These are phyloP conservation scores for Alternaria conjuncta DNA, from an alignment of 2,329 filamentous ascomycete species.

Conservation along the genomic window DNA sequence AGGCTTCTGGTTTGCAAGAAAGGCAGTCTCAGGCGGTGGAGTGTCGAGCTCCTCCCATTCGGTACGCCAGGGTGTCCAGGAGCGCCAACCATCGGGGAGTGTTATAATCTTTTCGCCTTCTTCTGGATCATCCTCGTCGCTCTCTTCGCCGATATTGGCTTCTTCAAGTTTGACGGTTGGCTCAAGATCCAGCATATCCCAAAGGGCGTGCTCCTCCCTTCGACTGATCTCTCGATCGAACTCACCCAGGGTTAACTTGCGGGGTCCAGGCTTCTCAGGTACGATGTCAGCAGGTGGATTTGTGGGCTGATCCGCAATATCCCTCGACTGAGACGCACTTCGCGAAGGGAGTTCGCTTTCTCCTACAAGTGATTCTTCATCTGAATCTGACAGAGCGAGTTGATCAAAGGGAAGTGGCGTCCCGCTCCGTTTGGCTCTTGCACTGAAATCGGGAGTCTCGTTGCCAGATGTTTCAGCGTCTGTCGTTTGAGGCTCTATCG, in stretches of 20 bases:
- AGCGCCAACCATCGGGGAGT: conserved; percentile 57
- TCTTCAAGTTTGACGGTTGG: conserved; percentile 18
- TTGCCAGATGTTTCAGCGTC: conserved; percentile 34
- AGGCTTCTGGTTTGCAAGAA: conserved; percentile 29
- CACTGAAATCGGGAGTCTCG: conserved; percentile 21
- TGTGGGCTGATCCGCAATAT: conserved; percentile 4
- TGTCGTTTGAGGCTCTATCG: conserved; percentile 35
- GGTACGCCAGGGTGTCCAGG: conserved; percentile 52
- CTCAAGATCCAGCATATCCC: conserved; percentile 50
- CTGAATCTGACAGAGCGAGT: conserved; percentile 17
- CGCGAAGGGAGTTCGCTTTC: background rate
- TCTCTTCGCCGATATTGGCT: conserved; percentile 34
- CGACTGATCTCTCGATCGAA: conserved; percentile 55
- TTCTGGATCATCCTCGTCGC: conserved; percentile 5
- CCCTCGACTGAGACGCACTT: background rate
- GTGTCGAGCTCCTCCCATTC: conserved; percentile 56
- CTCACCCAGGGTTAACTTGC: conserved; percentile 41
- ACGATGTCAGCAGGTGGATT: conserved; percentile 2
- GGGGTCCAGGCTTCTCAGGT: background rate
- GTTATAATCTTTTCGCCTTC: conserved; percentile 35
- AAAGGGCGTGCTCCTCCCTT: conserved; percentile 55
- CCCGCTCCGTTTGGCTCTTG: conserved; percentile 30
- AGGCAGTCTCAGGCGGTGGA: conserved; percentile 13
- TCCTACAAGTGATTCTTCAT: conserved; percentile 8
- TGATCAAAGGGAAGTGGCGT: conserved; percentile 35